A percentile compares a stretch with the other conserved stretches of the same genome.
phyloP scores from a whole-genome alignment of 495 filamentous ascomycete species.

The Aspergillus affinis region DNA sequence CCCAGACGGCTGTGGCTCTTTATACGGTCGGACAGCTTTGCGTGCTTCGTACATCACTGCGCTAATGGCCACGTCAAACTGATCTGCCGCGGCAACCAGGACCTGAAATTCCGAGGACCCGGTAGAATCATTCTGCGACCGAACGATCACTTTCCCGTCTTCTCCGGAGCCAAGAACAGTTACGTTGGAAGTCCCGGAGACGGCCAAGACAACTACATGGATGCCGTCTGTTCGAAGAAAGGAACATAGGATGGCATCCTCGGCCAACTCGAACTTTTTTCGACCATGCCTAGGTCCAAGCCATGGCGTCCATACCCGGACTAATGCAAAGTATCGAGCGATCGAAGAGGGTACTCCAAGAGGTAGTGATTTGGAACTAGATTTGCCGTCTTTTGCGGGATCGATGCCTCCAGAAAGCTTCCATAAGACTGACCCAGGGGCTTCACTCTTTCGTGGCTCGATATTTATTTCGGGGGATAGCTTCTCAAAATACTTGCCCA shows the following conservation, averaged over 20 bases:
- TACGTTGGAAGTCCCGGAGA: constrained; percentile 73
- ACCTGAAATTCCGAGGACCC: constrained; percentile 56
- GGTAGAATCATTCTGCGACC: constrained; percentile 68
- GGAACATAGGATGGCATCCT: constrained; percentile 77
- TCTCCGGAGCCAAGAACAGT: constrained; percentile 68
- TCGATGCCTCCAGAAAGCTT: constrained; percentile 56
- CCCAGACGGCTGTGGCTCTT: constrained; percentile 7
- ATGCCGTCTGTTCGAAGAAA: constrained; percentile 74
- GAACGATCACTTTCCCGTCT: constrained; percentile 64
- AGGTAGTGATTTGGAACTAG: constrained; percentile 52
- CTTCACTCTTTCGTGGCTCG: constrained; percentile 59
- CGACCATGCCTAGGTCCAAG: constrained; percentile 83
- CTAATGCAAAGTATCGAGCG: constrained; percentile 70
- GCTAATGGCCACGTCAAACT: constrained; percentile 75
- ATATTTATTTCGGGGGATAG: constrained; percentile 60
- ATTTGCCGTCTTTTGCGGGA: constrained; percentile 52
- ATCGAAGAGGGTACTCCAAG: constrained; percentile 63
- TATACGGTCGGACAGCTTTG: constrained; percentile 54
- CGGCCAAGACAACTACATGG: constrained; percentile 77
- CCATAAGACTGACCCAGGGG: constrained; percentile 72
- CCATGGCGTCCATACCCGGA: constrained; percentile 82
- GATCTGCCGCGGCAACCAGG: constrained; percentile 68
- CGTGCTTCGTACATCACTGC: constrained; percentile 86
- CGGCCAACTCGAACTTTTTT: constrained; percentile 59
- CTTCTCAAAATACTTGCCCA: constrained; percentile 60